These are phyloP conservation scores for Termitomyces sp. DNA, from an alignment of 1,284 basidiomycete species.

Conservation along the genomic window DNA sequence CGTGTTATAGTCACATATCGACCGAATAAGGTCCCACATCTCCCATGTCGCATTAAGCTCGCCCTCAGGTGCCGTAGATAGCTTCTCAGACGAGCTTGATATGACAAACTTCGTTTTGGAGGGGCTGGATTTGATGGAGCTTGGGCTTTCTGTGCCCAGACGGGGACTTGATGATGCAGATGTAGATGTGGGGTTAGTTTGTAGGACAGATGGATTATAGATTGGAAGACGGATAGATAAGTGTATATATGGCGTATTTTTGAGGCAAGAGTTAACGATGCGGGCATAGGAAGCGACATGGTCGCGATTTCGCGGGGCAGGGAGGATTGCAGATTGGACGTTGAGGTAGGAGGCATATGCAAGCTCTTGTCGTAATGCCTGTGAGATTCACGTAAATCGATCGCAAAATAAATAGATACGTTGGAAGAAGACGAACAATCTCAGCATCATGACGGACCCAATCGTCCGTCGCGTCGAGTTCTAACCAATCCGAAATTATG, in stretches of 20 bases:
- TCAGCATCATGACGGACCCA: conserved; percentile 96
- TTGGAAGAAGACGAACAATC: conserved; percentile 53
- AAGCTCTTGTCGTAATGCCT: conserved; percentile 93
- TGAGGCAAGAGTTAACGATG: conserved; percentile 76
- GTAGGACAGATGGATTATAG: conserved; percentile 66
- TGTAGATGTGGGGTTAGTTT: conserved; percentile 23
- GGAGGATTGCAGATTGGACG: conserved; percentile 80
- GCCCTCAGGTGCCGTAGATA: conserved; percentile 38
- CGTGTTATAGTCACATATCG: conserved; percentile 82
- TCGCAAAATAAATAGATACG: background rate
- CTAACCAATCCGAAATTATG: conserved; percentile 90
- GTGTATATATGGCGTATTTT: conserved; percentile 64
- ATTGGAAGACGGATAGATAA: conserved; percentile 82
- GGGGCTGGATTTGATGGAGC: conserved; percentile 14
- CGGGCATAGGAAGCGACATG: conserved; percentile 91
- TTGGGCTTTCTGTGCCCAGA: conserved; percentile 8
- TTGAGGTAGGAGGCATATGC: conserved; percentile 92
- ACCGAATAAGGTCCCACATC: conserved; percentile 94
- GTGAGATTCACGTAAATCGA: conserved; percentile 16
- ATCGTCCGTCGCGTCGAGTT: conserved; percentile 89
- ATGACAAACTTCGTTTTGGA: conserved; percentile 33
- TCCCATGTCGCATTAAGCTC: conserved; percentile 91
- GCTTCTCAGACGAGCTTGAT: conserved; percentile 24
- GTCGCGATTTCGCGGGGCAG: conserved; percentile 82
- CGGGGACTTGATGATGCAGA: conserved; percentile 17